Evolutionary conservation across 2,329 filamentous ascomycete genomes (phyloP).

Genomic region (Pyrenophora graminea): DNA sequence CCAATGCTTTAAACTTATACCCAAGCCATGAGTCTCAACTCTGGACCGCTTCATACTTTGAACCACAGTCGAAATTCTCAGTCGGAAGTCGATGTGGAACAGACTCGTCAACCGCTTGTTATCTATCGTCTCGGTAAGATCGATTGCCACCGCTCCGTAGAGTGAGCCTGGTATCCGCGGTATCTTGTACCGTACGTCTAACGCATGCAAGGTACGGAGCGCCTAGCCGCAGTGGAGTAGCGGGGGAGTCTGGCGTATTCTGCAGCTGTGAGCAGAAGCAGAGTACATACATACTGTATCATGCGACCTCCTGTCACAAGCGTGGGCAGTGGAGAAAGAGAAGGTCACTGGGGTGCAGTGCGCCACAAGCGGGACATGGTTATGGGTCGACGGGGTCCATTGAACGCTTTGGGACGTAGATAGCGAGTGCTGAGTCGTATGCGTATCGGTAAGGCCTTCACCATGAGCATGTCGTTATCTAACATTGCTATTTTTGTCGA

Average conservation of each 20-base stretch:
- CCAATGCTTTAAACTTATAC: too few relatives aligned
- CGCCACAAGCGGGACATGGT: not conserved
- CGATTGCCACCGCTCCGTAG: too few relatives aligned
- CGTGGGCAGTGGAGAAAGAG: not conserved
- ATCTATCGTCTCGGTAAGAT: too few relatives aligned
- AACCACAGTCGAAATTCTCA: too few relatives aligned
- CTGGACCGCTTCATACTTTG: too few relatives aligned
- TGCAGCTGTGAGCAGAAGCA: not conserved
- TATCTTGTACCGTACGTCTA: not conserved
- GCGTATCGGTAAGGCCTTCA: not conserved
- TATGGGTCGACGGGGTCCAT: slow-evolving; percentile 7
- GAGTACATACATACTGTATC: not conserved
- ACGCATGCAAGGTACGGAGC: not conserved
- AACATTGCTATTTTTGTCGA: not conserved
- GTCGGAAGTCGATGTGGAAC: too few relatives aligned
- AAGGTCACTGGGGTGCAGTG: not conserved
- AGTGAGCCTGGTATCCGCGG: too few relatives aligned
- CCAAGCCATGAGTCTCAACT: too few relatives aligned
- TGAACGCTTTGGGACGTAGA: slow-evolving; percentile 16
- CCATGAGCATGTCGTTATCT: not conserved
- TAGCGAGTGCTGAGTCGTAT: slow-evolving; percentile 3
- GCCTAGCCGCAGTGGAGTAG: not conserved
- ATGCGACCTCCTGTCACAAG: not conserved
- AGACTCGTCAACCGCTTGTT: too few relatives aligned
- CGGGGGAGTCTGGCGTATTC: not conserved